phyloP scores from a whole-genome alignment of 1,284 basidiomycete genomes.

The Fomitopsis palustris region DNA sequence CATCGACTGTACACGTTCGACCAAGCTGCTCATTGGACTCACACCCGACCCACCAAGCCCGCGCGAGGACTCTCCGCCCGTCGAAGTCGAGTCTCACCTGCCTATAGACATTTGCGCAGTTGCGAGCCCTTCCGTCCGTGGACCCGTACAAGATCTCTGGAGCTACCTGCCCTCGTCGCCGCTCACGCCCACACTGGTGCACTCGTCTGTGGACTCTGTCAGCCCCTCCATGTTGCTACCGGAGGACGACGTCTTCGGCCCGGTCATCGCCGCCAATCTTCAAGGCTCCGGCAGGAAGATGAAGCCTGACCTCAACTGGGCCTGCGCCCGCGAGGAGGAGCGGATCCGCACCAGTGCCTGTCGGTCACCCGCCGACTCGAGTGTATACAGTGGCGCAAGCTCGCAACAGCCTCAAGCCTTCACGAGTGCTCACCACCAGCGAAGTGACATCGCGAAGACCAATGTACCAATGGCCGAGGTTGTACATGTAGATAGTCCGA shows the following conservation, averaged over 20 bases:
- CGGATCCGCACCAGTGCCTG: constrained; percentile 16
- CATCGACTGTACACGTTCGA: not conserved
- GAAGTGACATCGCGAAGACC: not conserved
- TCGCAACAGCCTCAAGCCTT: too few species aligned
- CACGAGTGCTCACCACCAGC: not conserved
- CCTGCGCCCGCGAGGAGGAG: constrained; percentile 38
- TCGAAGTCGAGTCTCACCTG: not conserved
- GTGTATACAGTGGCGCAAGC: too few species aligned
- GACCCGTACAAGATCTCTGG: not conserved
- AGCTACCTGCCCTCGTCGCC: not conserved
- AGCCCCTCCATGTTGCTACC: not conserved
- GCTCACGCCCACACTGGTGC: not conserved
- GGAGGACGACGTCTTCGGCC: constrained; percentile 1
- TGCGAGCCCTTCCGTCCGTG: not conserved
- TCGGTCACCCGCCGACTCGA: constrained; percentile 8
- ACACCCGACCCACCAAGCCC: not conserved
- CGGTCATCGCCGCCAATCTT: not conserved
- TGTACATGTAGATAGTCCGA: not conserved
- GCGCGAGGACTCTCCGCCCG: not conserved
- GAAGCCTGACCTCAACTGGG: constrained; percentile 42
- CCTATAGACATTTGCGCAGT: not conserved
- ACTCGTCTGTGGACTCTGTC: not conserved
- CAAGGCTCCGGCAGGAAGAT: constrained; percentile 8
- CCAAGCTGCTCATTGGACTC: constrained; percentile 1
- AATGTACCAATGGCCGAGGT: not conserved